These are phyloP conservation scores for Cryphonectria naterciae DNA, from an alignment of 2,329 filamentous ascomycete species.

Conservation along the genomic window DNA sequence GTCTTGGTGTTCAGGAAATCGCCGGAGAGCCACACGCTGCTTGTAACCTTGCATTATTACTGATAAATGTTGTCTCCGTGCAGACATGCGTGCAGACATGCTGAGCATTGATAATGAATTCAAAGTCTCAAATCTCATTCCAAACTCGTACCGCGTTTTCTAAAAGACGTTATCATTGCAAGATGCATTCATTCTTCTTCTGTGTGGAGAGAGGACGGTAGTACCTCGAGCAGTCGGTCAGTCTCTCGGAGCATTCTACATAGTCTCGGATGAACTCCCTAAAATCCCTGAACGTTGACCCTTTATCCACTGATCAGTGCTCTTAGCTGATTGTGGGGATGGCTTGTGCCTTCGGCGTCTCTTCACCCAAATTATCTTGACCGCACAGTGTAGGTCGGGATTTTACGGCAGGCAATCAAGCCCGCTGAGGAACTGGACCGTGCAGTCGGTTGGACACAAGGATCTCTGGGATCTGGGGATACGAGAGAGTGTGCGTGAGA, in stretches of 20 bases:
- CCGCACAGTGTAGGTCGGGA: neutral
- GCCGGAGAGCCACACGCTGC: too few species aligned
- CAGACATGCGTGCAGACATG: neutral
- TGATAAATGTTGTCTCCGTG: neutral
- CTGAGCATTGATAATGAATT: neutral
- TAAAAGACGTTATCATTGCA: neutral
- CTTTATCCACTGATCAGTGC: neutral
- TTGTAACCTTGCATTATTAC: neutral
- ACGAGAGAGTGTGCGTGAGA: too few species aligned
- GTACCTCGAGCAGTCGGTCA: neutral
- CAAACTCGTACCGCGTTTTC: too few species aligned
- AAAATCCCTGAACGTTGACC: neutral
- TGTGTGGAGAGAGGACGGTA: neutral
- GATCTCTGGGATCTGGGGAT: neutral
- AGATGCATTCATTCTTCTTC: neutral
- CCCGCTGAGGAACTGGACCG: neutral
- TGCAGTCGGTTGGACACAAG: neutral
- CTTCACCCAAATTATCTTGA: neutral
- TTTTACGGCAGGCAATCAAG: neutral
- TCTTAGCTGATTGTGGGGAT: neutral
- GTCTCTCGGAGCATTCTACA: neutral
- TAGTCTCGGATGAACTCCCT: neutral
- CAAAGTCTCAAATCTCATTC: neutral
- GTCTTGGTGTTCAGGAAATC: too few species aligned
- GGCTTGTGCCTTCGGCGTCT: neutral